Evolutionary conservation across 129 eudicot genomes (phyloP), one percentile per base, ranked within the genome.

Genomic region (Flaveria linearis): DNA sequence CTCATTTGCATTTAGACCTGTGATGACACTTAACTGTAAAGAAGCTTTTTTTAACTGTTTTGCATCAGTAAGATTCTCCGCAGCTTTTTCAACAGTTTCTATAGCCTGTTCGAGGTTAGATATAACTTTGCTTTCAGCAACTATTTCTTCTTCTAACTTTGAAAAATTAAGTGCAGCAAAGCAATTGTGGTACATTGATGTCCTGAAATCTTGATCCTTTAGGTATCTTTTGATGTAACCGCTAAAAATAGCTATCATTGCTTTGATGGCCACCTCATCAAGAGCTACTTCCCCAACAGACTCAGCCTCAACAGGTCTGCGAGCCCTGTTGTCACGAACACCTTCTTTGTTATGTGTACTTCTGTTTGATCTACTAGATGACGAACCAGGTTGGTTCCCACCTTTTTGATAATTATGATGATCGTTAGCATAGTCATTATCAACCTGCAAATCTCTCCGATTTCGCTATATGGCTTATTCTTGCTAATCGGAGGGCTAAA

Each of bases 61-160:
- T 6, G 82, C 83, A 72, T 63, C 82, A 23, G 85, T 86, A 22
- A 67, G 75, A 28, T 85, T 86, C 82, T 88, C 90, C 7, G 86
- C 92, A 69, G 95, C 92, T 49, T 83, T 88, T 88, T 91, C 97
- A 50, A 86, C 92, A 20, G 81, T 80, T 78, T 87, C 97, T 63
- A 88, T 91, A 7, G 95, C 97, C 84, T 88, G 87, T 43, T 91
- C 97, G 9, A 91, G 92, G 73, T 83, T 91, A 8, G 84, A 83
- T 71, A 91, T 76, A 58, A 88, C 84, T 78, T 85, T 91, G 80
- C 89, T 87, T 82, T 88, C 95, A 42, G 82, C 69, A 46, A 82
- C 76, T 74, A 85, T 81, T 30, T 84, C 90, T 62, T 84, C 89
- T 70, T 85, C 87, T 33, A 75, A 41, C 77, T 84, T 90, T 20